Evolutionary conservation across 768 basidiomycete genomes (phyloP).

Genomic region (Pleurotus ostreatus): DNA sequence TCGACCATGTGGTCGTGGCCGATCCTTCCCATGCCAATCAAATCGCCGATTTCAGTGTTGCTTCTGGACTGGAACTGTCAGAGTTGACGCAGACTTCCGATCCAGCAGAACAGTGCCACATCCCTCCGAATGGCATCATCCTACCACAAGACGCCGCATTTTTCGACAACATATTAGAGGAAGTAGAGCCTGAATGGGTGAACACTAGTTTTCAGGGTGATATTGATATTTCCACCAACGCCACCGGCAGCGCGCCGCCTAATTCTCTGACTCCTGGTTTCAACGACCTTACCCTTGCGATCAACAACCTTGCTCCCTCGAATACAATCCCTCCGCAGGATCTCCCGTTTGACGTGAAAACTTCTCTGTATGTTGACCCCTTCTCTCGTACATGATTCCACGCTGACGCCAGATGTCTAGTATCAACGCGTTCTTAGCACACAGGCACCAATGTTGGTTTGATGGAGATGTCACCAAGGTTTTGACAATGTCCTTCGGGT

Average conservation of each 20-base stretch:
- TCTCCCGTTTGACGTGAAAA: conserved; percentile 20
- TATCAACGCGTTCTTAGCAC: conserved; percentile 49
- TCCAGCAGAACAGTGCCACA: background rate
- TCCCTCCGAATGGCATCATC: background rate
- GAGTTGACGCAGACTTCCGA: background rate
- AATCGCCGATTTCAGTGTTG: background rate
- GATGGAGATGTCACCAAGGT: conserved; percentile 45
- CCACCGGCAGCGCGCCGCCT: background rate
- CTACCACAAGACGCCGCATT: background rate
- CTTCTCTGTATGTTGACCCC: conserved; percentile 25
- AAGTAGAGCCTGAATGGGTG: background rate
- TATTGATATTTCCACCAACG: conserved; percentile 2
- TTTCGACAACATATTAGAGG: background rate
- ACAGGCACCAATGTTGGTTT: conserved; percentile 57
- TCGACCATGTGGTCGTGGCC: conserved; percentile 7
- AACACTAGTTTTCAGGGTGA: background rate
- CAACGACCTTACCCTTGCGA: background rate
- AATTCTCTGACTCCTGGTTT: background rate
- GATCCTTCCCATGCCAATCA: background rate
- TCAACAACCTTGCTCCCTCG: background rate
- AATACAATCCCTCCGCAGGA: background rate
- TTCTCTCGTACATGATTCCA: background rate
- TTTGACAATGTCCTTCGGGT: conserved; percentile 21
- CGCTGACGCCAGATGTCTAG: conserved; percentile 24
- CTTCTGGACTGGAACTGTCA: conserved; percentile 1